Evolutionary conservation across 495 filamentous ascomycete species (phyloP).

Genomic region (Neurospora cerealis): DNA sequence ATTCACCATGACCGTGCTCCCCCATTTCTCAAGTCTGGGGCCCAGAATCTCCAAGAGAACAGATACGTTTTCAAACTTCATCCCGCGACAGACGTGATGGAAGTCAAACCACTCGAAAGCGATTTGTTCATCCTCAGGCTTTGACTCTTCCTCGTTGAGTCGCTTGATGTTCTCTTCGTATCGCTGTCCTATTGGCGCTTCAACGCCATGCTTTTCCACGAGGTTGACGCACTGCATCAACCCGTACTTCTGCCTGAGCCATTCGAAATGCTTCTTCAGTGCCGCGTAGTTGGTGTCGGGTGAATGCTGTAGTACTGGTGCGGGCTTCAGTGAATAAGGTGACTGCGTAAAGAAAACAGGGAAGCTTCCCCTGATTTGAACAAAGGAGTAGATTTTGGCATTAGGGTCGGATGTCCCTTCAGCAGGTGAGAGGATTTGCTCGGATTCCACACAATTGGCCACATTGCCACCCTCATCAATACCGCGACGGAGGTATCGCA

Average conservation of each 20-base stretch:
- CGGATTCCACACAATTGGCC: slow-evolving; percentile 89
- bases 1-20: slow-evolving; percentile 50
- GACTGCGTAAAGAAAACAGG: slow-evolving; percentile 89
- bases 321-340: slow-evolving; percentile 84
- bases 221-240: slow-evolving; percentile 68
- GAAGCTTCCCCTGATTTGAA: slow-evolving; percentile 80
- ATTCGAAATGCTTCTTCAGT: slow-evolving; percentile 67
- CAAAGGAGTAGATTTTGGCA: slow-evolving; percentile 64
- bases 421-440: slow-evolving; percentile 71
- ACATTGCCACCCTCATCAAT: slow-evolving; percentile 78
- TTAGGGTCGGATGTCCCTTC: slow-evolving; percentile 45
- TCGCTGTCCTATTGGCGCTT: slow-evolving; percentile 63
- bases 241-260: slow-evolving; percentile 57
- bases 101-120: slow-evolving; percentile 94
- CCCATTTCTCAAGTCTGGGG: slow-evolving; percentile 49
- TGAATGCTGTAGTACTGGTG: slow-evolving; percentile 71
- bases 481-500: slow-evolving; percentile 86
- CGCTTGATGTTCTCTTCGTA: slow-evolving; percentile 56
- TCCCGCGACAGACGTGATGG: slow-evolving; percentile 78
- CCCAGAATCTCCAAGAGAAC: slow-evolving; percentile 62
- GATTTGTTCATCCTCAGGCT: slow-evolving; percentile 39
- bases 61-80: slow-evolving; percentile 93
- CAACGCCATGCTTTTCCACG: slow-evolving; percentile 76
- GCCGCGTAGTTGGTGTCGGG: slow-evolving; percentile 64
- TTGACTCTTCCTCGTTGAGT: slow-evolving; percentile 52